A percentile compares a stretch with the other conserved stretches of the same genome.
These are phyloP conservation scores for Pseudocercospora cruenta DNA, from an alignment of 2,329 filamentous ascomycete species.

Conservation along the genomic window DNA sequence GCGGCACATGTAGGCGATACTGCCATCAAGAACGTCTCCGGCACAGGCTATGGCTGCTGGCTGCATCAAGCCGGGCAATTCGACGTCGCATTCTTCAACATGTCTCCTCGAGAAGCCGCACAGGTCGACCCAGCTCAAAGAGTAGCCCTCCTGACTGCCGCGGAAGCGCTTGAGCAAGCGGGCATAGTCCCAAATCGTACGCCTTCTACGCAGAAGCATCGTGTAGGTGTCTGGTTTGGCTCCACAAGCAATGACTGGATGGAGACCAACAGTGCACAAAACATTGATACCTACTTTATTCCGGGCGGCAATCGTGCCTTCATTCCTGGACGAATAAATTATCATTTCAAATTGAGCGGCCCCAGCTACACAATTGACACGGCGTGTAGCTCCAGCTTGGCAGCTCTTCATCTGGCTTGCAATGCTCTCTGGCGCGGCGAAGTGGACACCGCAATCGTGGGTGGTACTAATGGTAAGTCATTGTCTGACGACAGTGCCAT, in stretches of 20 bases:
- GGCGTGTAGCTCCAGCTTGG: conserved; percentile 32
- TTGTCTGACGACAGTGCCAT: neutral
- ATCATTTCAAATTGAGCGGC: conserved; percentile 33
- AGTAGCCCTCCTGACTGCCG: conserved; percentile 33
- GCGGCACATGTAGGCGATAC: conserved; percentile 44
- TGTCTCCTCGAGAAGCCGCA: conserved; percentile 38
- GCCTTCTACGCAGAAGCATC: conserved; percentile 31
- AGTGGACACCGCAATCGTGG: conserved; percentile 30
- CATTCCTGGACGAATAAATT: conserved; percentile 31
- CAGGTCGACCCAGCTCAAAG: conserved; percentile 31
- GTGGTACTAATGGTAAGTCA: conserved; percentile 29
- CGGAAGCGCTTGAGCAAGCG: conserved; percentile 33
- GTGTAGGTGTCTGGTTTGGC: conserved; percentile 41
- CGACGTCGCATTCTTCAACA: conserved; percentile 47
- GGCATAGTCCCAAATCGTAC: conserved; percentile 37
- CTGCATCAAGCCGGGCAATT: conserved; percentile 44
- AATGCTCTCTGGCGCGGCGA: conserved; percentile 31
- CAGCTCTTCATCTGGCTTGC: conserved; percentile 28
- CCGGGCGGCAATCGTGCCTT: conserved; percentile 27
- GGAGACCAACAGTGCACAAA: conserved; percentile 29
- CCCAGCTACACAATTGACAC: conserved; percentile 33
- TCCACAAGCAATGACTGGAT: conserved; percentile 38
- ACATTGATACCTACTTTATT: conserved; percentile 30
- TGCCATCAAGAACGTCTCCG: conserved; percentile 33
- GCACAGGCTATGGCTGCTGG: conserved; percentile 39